Evolutionary conservation across 192 early-diverging fungal genomes (phyloP), one percentile per base, ranked within the genome.

Genomic region (Backusella mclennaniae): DNA sequence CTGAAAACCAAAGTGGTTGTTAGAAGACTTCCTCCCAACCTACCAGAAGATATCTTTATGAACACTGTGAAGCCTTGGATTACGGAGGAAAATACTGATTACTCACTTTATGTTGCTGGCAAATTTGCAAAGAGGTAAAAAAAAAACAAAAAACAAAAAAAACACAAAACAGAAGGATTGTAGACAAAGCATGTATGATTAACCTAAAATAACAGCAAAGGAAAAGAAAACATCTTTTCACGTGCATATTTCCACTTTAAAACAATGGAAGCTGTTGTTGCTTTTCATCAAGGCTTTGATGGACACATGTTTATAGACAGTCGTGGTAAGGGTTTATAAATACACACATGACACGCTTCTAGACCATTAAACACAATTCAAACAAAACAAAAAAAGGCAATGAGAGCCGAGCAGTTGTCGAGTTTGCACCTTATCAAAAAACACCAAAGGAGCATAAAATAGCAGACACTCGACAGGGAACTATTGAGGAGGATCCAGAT

Each of bases 381-480:
- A 76, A 42, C 79, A 53, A 38, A 14, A 36, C 26, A 26, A 35
- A 35, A 69, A 52, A 35, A 89, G 94, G 94, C n/a, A 87, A 84
- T 67, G 90, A 94, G 74, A 86, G 85, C 56, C 79, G 88, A 23
- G 94, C 93, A 1, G 82, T 91, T 15, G 94, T 96, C 0, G 95
- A 96, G 77, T 93, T 95, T 80, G 92, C 93, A 7, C 90, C 91
- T 35, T 95, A 87, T 73, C 94, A 95, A 82, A 87, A 88, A 69
- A 76, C 90, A 33, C 91, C 94, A 23, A 91, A 89, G 56, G 89
- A 89, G 35, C 86, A 83, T 75, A 88, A 89, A 71, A 87, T 90
- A 76, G 35, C 80, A 0, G 93, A 95, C 72, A 66, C 88, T n/a
- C 81, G 90, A 46, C 90, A 92, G 84, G 92, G 91, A 46, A 95